A percentile compares a stretch with the other conserved stretches of the same genome.
These are phyloP conservation scores for Pyrenophora tritici-repentis DNA, from an alignment of 2,329 filamentous ascomycete genomes.

Conservation along the genomic window DNA sequence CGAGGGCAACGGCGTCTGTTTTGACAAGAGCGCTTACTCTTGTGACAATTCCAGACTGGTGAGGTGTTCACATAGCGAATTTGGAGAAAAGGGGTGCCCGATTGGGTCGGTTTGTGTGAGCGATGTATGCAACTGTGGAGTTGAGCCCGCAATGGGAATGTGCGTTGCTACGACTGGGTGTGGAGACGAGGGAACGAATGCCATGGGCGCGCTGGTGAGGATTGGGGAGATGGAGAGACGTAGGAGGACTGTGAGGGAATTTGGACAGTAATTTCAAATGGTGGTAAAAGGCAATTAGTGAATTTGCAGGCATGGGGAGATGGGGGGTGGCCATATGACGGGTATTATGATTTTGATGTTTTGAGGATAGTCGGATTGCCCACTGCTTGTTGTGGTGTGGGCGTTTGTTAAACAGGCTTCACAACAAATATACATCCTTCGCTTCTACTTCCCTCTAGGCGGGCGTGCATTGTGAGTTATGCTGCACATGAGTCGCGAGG, in stretches of 20 bases:
- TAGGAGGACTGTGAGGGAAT: conserved; percentile 5
- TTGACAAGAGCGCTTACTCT: conserved; percentile 26
- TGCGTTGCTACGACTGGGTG: conserved; percentile 29
- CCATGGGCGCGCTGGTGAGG: conserved; percentile 20
- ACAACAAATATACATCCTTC: conserved; percentile 12
- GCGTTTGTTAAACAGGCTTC: conserved; percentile 4
- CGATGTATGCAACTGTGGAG: conserved; percentile 22
- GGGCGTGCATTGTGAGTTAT: no score
- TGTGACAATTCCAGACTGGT: conserved; percentile 15
- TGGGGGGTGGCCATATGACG: not conserved
- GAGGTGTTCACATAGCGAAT: conserved; percentile 6
- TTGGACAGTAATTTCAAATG: not conserved
- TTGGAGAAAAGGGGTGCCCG: conserved; percentile 12
- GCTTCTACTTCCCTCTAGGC: not conserved
- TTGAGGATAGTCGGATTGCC: not conserved
- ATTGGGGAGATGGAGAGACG: conserved; percentile 21
- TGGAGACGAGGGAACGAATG: conserved; percentile 17
- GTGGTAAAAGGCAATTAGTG: not conserved
- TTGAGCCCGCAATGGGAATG: conserved; percentile 15
- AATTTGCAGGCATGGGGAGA: not conserved
- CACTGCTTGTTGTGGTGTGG: not conserved
- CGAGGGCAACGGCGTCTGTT: conserved; percentile 36
- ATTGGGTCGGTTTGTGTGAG: conserved; percentile 26
- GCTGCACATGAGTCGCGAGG: no score
- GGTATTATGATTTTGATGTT: not conserved